Conservation (phyloP, 257 asterid species). For the Solanum corneliomulleri region DNA sequence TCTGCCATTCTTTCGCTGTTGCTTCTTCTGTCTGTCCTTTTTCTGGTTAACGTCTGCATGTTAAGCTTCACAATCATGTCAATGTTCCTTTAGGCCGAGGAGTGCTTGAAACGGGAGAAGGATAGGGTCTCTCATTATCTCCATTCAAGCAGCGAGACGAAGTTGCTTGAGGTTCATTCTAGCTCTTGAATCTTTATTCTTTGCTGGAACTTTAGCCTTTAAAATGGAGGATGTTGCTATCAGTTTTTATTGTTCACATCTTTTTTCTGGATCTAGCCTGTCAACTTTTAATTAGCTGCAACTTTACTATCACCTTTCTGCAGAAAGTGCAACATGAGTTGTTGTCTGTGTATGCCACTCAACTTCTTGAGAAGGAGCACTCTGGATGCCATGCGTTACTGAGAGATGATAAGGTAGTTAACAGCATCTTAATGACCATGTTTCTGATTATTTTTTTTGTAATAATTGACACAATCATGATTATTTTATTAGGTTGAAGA, state of each 20-base stretch:
- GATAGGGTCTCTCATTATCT: slow-evolving; percentile 94
- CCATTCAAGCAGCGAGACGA: slow-evolving; percentile 89
- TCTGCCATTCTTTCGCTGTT: background rate
- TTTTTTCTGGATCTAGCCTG: background rate
- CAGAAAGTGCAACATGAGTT: slow-evolving; percentile 90
- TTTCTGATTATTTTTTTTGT: background rate
- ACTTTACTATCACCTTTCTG: background rate
- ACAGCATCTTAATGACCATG: background rate
- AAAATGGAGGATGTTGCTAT: background rate
- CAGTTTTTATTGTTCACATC: background rate
- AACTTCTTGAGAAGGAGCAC: slow-evolving; percentile 92
- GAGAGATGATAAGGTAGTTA: slow-evolving; percentile 83
- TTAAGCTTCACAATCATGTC: background rate
- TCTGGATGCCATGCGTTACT: slow-evolving; percentile 97
- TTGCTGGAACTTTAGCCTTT: background rate
- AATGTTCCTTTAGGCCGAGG: slow-evolving; percentile 59
- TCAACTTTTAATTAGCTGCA: background rate
- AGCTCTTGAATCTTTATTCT: slow-evolving; percentile 1
- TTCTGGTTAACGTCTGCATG: background rate
- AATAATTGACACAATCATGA: background rate
- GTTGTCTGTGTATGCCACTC: slow-evolving; percentile 86
- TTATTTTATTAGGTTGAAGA: slow-evolving; percentile 57
- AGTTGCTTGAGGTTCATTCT: slow-evolving; percentile 88
- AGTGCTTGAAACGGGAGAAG: slow-evolving; percentile 72
- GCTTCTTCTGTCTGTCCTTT: background rate